phyloP scores from a whole-genome alignment of 2,329 filamentous ascomycete species.

The Alternaria rosae region DNA sequence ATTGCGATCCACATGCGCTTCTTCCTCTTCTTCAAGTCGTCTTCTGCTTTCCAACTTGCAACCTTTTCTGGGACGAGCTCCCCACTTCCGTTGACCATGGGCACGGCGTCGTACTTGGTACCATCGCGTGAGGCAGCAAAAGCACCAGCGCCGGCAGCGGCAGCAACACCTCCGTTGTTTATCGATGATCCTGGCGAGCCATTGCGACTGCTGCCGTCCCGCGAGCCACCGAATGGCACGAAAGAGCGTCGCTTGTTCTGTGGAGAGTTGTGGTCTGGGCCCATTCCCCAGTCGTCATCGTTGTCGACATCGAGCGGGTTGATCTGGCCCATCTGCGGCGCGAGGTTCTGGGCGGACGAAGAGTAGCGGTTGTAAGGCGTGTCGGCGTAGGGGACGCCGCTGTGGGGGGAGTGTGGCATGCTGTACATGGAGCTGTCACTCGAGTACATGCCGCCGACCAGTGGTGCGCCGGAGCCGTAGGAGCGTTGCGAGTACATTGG shows the following conservation, averaged over 20 bases:
- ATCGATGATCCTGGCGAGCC: constrained; percentile 52
- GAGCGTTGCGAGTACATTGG: constrained; percentile 34
- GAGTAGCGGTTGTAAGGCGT: constrained; percentile 72
- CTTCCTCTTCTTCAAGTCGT: constrained; percentile 58
- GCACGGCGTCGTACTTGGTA: constrained; percentile 66
- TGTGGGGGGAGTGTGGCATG: constrained; percentile 50
- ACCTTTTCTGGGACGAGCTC: constrained; percentile 64
- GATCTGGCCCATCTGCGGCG: constrained; percentile 57
- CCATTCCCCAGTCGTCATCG: constrained; percentile 85
- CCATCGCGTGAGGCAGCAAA: constrained; percentile 37
- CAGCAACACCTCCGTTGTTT: constrained; percentile 47
- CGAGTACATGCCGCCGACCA: constrained; percentile 45
- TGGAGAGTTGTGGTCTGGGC: constrained; percentile 53
- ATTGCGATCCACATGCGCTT: constrained; percentile 74
- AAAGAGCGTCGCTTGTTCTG: constrained; percentile 64
- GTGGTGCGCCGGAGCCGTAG: constrained; percentile 31
- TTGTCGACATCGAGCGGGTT: constrained; percentile 84
- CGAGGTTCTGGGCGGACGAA: constrained; percentile 42
- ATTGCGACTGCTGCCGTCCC: constrained; percentile 50
- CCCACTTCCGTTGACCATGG: constrained; percentile 30
- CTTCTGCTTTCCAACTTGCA: constrained; percentile 66
- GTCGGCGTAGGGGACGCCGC: constrained; percentile 60
- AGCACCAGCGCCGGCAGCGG: constrained; percentile 42
- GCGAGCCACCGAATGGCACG: constrained; percentile 60
- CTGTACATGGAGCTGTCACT: constrained; percentile 57